phyloP scores from a whole-genome alignment of 202 grass and related monocot species.

The Setaria italica region DNA sequence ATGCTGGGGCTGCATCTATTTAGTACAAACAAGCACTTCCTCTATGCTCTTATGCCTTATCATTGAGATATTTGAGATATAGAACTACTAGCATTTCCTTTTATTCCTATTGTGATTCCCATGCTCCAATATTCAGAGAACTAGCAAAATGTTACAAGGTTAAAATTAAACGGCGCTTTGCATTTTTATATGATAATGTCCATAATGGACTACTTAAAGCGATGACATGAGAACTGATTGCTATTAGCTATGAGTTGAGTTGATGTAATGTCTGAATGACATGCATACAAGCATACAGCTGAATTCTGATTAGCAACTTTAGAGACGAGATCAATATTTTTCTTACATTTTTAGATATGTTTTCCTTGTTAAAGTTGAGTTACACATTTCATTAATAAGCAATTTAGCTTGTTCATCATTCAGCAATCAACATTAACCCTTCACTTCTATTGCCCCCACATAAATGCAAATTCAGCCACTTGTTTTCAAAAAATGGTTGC shows the following conservation, averaged over 20 bases:
- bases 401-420: constrained; percentile 7
- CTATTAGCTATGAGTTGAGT: neutral
- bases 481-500: constrained; percentile 8
- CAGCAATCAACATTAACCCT: neutral
- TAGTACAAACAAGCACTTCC: neutral
- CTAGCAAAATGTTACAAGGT: neutral
- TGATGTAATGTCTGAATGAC: constrained; percentile 17
- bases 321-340: neutral
- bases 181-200: constrained; percentile 16
- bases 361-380: constrained; percentile 3
- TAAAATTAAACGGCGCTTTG: constrained; percentile 7
- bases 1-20: neutral
- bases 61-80: neutral
- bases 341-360: constrained; percentile 11
- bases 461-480: constrained; percentile 28
- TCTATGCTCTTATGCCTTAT: neutral
- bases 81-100: neutral
- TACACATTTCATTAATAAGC: constrained; percentile 24
- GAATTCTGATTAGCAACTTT: constrained; percentile 15
- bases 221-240: neutral
- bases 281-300: neutral
- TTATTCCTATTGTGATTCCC: neutral
- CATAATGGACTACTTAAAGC: constrained; percentile 6
- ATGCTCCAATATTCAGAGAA: constrained; percentile 21
- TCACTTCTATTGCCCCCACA: neutral